Conservation (phyloP, 176 grass and related monocot genomes). For the Ampelocalamus luodianensis region DNA sequence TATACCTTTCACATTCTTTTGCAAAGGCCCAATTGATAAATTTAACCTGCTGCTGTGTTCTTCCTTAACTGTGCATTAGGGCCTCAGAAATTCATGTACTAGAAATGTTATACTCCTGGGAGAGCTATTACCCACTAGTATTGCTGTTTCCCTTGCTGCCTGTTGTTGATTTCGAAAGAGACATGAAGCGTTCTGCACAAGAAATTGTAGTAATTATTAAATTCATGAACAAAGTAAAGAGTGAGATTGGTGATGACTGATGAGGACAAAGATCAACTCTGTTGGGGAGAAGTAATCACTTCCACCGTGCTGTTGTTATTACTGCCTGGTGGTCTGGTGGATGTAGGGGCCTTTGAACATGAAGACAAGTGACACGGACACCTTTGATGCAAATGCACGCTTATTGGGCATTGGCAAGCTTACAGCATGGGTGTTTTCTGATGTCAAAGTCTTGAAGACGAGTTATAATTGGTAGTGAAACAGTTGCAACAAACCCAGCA, state of each 20-base stretch:
- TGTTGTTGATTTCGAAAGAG: slow-evolving; percentile 34
- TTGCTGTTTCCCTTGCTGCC: slow-evolving; percentile 34
- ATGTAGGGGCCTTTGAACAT: slow-evolving; percentile 40
- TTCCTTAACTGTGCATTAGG: slow-evolving; percentile 20
- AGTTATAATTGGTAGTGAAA: slow-evolving; percentile 22
- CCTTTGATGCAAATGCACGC: slow-evolving; percentile 42
- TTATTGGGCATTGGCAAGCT: slow-evolving; percentile 37
- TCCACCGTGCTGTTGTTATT: slow-evolving; percentile 54
- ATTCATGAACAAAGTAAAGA: slow-evolving; percentile 36
- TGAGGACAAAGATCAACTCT: slow-evolving; percentile 37
- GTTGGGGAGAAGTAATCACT: slow-evolving; percentile 42
- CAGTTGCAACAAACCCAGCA: slow-evolving; percentile 31
- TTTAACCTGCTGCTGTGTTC: slow-evolving; percentile 31
- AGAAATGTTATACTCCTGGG: slow-evolving; percentile 22
- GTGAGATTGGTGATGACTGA: slow-evolving; percentile 34
- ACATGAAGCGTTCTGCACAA: slow-evolving; percentile 50
- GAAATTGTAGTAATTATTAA: slow-evolving; percentile 40
- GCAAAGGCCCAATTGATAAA: slow-evolving; percentile 19
- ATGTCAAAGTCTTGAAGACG: slow-evolving; percentile 33
- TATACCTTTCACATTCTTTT: slow-evolving; percentile 31
- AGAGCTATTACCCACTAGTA: slow-evolving; percentile 29
- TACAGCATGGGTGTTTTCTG: slow-evolving; percentile 20
- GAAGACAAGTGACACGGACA: slow-evolving; percentile 22
- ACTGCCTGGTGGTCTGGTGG: slow-evolving; percentile 49
- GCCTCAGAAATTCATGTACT: slow-evolving; percentile 23